Evolutionary conservation across 106 monocot genomes (phyloP).

Genomic region (Posidonia australis): DNA sequence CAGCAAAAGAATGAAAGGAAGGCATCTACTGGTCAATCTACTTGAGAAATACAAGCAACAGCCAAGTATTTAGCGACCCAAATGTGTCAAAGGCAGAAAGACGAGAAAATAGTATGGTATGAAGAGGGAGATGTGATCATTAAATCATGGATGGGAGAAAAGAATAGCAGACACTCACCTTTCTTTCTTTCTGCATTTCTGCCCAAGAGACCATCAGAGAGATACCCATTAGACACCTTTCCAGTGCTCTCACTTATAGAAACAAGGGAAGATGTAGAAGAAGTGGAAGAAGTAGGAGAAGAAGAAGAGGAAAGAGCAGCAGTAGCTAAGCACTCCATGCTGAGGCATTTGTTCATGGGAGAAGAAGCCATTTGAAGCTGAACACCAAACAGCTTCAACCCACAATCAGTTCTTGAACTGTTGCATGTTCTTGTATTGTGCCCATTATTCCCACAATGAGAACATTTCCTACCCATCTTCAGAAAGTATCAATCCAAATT

Average conservation of each 20-base stretch:
- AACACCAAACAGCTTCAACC: conserved; percentile 19
- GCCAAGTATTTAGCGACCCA: too few relatives aligned
- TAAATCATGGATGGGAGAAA: not conserved
- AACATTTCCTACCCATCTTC: conserved; percentile 24
- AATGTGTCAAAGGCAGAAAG: too few relatives aligned
- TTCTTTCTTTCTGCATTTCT: conserved; percentile 13
- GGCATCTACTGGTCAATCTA: too few relatives aligned
- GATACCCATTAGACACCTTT: conserved; percentile 7
- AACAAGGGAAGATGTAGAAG: conserved; percentile 9
- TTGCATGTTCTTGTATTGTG: conserved; percentile 23
- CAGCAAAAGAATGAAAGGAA: too few relatives aligned
- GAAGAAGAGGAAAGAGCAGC: conserved; percentile 6
- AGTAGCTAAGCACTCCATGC: conserved; percentile 14
- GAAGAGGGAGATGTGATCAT: not conserved
- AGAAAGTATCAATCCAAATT: not conserved
- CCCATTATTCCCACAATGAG: conserved; percentile 20
- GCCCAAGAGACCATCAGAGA: conserved; percentile 13
- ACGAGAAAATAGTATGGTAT: too few relatives aligned
- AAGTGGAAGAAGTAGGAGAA: conserved; percentile 8
- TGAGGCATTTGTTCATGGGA: conserved; percentile 15
- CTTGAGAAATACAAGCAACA: too few relatives aligned
- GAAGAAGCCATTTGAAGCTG: conserved; percentile 10
- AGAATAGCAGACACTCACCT: not conserved
- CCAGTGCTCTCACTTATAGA: conserved; percentile 1
- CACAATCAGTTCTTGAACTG: not conserved